Evolutionary conservation across 106 monocot genomes (phyloP).

Genomic region (Platanthera zijinensis): DNA sequence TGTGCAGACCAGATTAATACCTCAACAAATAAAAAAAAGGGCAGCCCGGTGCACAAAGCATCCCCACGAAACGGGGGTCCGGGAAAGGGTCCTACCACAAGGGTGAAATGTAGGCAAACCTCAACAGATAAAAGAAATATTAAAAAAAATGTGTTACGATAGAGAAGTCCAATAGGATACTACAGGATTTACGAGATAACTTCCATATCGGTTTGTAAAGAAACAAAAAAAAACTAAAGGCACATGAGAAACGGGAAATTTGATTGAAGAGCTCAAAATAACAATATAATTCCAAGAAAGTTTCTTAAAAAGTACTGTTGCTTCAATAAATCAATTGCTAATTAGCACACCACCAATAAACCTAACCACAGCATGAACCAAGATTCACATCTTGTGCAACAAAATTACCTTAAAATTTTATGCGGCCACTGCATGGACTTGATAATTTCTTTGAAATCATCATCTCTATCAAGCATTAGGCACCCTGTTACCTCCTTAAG

Average conservation of each 20-base stretch:
- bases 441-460: neutral
- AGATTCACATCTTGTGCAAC: neutral
- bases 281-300: neutral
- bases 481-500: too few species aligned
- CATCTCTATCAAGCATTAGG: too few species aligned
- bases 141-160: neutral
- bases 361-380: too few species aligned
- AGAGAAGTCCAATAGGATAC: neutral
- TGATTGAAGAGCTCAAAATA: neutral
- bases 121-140: neutral
- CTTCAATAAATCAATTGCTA: neutral
- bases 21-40: neutral
- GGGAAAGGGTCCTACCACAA: too few species aligned
- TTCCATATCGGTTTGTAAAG: neutral
- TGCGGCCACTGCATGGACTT: neutral
- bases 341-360: too few species aligned
- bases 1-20: neutral
- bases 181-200: neutral
- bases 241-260: neutral
- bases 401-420: neutral
- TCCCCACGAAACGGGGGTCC: too few species aligned
- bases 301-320: neutral
- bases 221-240: neutral
- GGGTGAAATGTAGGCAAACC: neutral
- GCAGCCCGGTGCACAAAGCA: too few species aligned